Base-by-base conservation (phyloP, 192 early-diverging fungal species). In the Funneliformis mosseae region DNA sequence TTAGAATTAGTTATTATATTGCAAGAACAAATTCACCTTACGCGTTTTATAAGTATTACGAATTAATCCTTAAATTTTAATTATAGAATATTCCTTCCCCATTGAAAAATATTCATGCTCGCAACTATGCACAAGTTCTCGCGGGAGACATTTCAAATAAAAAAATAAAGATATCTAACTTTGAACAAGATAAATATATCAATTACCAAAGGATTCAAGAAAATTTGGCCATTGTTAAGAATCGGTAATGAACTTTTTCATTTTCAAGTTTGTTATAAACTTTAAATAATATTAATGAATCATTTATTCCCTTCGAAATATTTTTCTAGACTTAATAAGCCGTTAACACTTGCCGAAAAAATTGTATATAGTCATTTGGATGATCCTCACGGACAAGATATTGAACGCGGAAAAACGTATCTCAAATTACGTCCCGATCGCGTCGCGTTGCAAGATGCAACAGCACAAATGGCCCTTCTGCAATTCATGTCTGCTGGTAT, bases 361-460 rank as follows among this genome's bases (percentile, higher is more conserved):
- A 92, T 99, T 77, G 93, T 99, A 64, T 99, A 99, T 85, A 95
- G 96, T 80, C 97, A 99, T 89, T 92, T 98, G 87, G 96, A 97
- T 90, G 92, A 99, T 86, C 92, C 97, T 77, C 91, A 91, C 69
- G 92, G 95, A 88, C 96, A 98, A 90, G 96, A 96, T 75, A 98
- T 99, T 84, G 89, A 89, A 78, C 95, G 96, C 83, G 97, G 96
- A 42, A 83, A 90, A 81, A 95, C 94, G 41, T 99, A 99, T 87
- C 91, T 99, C 78, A 96, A 94, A 88, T 92, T 99, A 80, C 94
- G 96, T 73, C 97, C 97, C 61, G 97, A 99, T 89, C 96, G 97
- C 83, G 97, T 99, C 88, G 97, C 97, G 67, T 98, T 95, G 87
- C 97, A 99, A 88, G 97, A 98, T 85, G 96, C 97, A 76, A 99